Conservation (phyloP, 306 rosid species). For the Ceratonia siliqua region DNA sequence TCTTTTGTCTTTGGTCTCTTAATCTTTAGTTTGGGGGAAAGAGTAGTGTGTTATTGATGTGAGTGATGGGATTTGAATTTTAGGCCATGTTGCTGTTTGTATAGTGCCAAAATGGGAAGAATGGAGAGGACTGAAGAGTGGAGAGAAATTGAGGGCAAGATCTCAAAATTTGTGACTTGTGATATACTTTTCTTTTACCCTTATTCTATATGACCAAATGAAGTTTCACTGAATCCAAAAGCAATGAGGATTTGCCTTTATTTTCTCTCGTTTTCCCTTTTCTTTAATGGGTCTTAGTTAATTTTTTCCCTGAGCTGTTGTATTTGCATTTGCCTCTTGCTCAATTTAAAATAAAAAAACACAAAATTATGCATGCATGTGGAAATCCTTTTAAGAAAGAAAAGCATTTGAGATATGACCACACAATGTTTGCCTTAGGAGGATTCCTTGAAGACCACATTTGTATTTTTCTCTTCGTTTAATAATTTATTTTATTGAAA, state of each 20-base stretch:
- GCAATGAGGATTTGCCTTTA: not conserved
- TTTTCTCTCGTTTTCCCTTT: too few relatives aligned
- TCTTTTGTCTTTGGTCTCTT: not conserved
- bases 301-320: too few relatives aligned
- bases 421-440: not conserved
- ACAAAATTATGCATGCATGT: too few relatives aligned
- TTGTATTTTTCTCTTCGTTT: not conserved
- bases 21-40: not conserved
- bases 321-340: too few relatives aligned
- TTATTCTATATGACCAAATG: not conserved
- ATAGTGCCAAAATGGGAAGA: not conserved
- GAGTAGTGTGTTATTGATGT: not conserved
- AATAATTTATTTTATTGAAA: not conserved
- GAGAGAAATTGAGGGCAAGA: not conserved
- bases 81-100: not conserved
- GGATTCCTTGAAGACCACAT: not conserved
- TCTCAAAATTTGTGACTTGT: not conserved
- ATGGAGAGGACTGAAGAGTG: not conserved
- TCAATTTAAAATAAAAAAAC: too few relatives aligned
- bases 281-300: too few relatives aligned
- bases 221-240: not conserved
- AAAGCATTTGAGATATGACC: not conserved
- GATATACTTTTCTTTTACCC: not conserved
- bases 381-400: not conserved
- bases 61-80: not conserved